Evolutionary conservation across 176 grass and related monocot genomes (phyloP).

Genomic region (Oryza officinalis): DNA sequence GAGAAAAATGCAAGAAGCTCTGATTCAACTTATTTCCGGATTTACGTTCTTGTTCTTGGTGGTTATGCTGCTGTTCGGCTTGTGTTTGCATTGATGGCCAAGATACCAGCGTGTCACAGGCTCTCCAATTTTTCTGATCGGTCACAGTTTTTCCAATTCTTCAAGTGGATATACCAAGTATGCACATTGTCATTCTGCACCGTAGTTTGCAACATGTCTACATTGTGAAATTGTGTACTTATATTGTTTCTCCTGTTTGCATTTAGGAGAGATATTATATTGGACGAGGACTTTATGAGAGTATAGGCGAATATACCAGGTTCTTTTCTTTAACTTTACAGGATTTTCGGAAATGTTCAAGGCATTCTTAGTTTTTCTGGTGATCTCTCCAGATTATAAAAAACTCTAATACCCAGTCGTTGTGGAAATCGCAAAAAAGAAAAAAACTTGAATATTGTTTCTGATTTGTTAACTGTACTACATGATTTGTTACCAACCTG

Average conservation of each 20-base stretch:
- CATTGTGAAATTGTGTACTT: constrained; percentile 17
- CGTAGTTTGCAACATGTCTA: constrained; percentile 16
- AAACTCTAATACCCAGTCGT: background rate
- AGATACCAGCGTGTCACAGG: constrained; percentile 94
- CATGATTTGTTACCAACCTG: background rate
- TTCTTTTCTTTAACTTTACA: constrained; percentile 41
- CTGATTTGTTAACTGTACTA: background rate
- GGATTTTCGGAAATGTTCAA: background rate
- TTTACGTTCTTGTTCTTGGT: constrained; percentile 85
- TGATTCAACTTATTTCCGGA: constrained; percentile 86
- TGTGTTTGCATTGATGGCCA: constrained; percentile 67
- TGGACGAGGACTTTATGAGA: constrained; percentile 91
- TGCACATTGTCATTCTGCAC: constrained; percentile 20
- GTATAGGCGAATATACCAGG: constrained; percentile 78
- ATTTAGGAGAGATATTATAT: constrained; percentile 90
- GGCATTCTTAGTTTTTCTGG: background rate
- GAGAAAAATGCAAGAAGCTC: constrained; percentile 70
- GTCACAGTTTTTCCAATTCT: constrained; percentile 94
- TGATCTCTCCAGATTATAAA: background rate
- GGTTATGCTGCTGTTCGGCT: constrained; percentile 77
- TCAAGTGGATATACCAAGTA: constrained; percentile 99
- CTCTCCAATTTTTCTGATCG: constrained; percentile 73
- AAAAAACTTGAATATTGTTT: background rate
- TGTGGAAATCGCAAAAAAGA: background rate
- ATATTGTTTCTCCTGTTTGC: constrained; percentile 38